Evolutionary conservation across 2,329 filamentous ascomycete species (phyloP), one percentile per base, ranked within the genome.

Genomic region (Colletotrichum sp.): DNA sequence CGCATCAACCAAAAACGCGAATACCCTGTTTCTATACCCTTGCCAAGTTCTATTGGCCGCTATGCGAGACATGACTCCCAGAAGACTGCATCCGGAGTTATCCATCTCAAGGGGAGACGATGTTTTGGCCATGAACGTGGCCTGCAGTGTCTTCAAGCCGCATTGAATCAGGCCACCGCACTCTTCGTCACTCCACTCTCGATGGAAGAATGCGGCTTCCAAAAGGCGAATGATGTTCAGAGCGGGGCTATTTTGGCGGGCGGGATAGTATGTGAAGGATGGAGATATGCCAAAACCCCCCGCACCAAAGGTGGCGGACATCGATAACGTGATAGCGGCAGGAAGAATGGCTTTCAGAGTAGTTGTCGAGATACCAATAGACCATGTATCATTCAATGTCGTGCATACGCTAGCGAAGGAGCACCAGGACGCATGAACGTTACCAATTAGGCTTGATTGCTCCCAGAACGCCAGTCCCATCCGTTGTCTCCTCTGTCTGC

Each of bases 81-180:
- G 16, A 9, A 43, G 43, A 48, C 10, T 48, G 18, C 18, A 3
- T 2, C 43, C 43, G 0, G 0, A 9, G 8, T 3, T 0, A n/a
- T 48, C 38, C 12, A n/a, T 48, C 3, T 48, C 38, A 10, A 48
- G 18, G 5, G 38, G 38, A n/a, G 38, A 48, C 3, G 38, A n/a
- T 48, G 18, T 48, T 48, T n/a, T 48, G 6, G 38, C 38, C 18
- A n/a, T n/a, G 10, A 48, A 48, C 5, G 18, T n/a, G 10, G 38
- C 9, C 9, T n/a, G 38, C 38, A 48, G 9, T 6, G 18, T 48
- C 9, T n/a, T n/a, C 18, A 48, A 10, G 3, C 9, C 38, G 18
- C 10, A 9, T 48, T 8, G 9, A n/a, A 48, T 12, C 18, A 48
- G 18, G 5, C 18, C 10, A 12, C 13, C 2, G 6, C 18, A n/a